Percentiles rank a stretch among this genome's conserved stretches.
Conservation (phyloP, 345 rosid genomes). For the Noccaea caerulescens region DNA sequence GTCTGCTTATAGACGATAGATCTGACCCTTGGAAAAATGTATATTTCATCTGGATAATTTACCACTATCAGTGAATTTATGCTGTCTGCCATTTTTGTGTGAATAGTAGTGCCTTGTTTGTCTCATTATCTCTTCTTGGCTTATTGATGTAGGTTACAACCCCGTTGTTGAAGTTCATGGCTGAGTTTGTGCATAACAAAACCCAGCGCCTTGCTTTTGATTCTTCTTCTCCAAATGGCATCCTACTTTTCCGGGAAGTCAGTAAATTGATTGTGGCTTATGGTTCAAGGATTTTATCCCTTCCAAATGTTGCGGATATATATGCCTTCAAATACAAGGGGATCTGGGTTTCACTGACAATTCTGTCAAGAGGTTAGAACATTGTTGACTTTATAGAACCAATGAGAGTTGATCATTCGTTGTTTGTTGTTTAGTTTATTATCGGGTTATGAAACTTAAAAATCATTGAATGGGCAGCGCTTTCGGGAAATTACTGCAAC, state of each 20-base stretch:
- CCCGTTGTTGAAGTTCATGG: conserved; percentile 92
- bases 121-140: conserved; percentile 31
- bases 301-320: conserved; percentile 91
- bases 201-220: conserved; percentile 94
- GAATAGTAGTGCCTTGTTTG: conserved; percentile 13
- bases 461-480: conserved; percentile 61
- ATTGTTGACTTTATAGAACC: conserved; percentile 23
- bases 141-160: conserved; percentile 81
- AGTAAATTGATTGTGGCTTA: conserved; percentile 95
- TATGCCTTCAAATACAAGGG: conserved; percentile 98
- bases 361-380: conserved; percentile 88
- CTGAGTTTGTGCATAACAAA: conserved; percentile 97
- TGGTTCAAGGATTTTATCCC: conserved; percentile 91
- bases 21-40: neutral
- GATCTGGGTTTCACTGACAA: conserved; percentile 87
- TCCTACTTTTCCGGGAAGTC: conserved; percentile 99
- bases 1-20: conserved; percentile 7
- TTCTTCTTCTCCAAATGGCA: conserved; percentile 97
- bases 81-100: neutral
- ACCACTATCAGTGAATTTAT: conserved; percentile 5
- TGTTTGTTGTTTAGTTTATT: conserved; percentile 1
- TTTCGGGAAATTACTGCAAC: conserved; percentile 91
- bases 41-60: neutral
- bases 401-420: conserved; percentile 14
- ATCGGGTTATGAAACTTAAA: conserved; percentile 9